These are phyloP conservation scores for Sechiopsis laciniata DNA, from an alignment of 306 rosid species.

Conservation along the genomic window DNA sequence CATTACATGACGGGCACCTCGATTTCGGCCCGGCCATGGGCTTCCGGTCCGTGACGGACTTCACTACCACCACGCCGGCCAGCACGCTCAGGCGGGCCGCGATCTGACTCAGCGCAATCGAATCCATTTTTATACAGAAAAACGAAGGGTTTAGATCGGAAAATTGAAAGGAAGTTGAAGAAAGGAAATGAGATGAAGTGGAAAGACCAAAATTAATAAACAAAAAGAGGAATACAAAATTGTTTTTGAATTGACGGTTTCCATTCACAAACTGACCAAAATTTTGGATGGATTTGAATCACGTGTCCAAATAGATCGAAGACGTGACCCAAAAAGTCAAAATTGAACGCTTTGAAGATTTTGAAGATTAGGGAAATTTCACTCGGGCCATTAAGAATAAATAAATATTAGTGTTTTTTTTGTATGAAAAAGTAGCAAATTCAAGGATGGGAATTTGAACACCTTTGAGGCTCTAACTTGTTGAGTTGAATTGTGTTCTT, in stretches of 20 bases:
- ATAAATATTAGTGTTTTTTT: no score
- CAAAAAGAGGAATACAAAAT: neutral
- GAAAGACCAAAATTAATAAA: neutral
- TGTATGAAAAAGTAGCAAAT: no score
- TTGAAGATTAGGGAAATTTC: no score
- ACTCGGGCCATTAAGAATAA: no score
- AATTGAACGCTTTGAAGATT: neutral
- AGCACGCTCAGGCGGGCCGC: slow-evolving; percentile 77
- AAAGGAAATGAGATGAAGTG: neutral
- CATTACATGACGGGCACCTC: slow-evolving; percentile 68
- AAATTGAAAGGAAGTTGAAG: neutral
- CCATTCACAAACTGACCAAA: neutral
- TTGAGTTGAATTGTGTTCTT: no score
- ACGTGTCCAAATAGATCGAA: neutral
- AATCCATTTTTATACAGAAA: slow-evolving; percentile 31
- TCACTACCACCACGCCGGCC: slow-evolving; percentile 76
- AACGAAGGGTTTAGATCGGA: neutral
- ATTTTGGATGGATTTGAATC: neutral
- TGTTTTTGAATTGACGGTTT: neutral
- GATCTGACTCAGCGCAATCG: slow-evolving; percentile 61
- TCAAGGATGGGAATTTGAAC: no score
- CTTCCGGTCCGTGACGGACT: slow-evolving; percentile 60
- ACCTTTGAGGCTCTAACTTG: no score
- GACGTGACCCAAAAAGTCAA: neutral
- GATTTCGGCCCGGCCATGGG: slow-evolving; percentile 69